Evolutionary conservation across 306 rosid species (phyloP).

Genomic region (Cicer bijugum): DNA sequence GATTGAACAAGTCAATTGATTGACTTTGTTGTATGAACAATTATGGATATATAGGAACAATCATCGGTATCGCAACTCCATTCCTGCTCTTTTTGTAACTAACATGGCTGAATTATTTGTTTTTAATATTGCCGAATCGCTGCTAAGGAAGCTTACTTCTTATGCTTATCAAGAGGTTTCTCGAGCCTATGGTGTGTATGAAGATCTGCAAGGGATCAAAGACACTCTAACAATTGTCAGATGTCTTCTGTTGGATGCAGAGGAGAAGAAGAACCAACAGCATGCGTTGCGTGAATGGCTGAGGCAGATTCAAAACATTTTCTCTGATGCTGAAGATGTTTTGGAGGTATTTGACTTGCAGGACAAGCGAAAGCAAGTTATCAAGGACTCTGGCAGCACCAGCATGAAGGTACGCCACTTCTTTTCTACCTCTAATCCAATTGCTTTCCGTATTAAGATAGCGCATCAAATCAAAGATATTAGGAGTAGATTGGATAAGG

Average conservation of each 20-base stretch:
- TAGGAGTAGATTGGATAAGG: slow-evolving; percentile 1
- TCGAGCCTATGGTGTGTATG: background rate
- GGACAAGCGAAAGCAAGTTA: background rate
- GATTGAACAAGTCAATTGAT: too few species aligned
- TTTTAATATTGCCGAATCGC: background rate
- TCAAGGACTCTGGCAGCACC: background rate
- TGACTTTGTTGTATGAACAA: too few species aligned
- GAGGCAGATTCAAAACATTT: background rate
- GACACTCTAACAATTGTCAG: background rate
- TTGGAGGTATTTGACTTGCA: background rate
- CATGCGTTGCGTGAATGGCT: background rate
- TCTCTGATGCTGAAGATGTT: background rate
- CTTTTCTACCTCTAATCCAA: background rate
- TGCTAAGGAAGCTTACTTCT: background rate
- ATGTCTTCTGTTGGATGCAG: background rate
- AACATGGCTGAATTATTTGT: background rate
- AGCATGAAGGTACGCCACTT: background rate
- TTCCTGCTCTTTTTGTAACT: background rate
- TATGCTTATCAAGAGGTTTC: background rate
- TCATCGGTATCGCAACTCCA: background rate
- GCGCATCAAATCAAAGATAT: background rate
- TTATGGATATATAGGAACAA: too few species aligned
- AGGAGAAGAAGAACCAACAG: background rate
- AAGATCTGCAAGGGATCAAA: background rate
- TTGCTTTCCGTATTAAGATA: background rate